Conservation (phyloP, 2,329 filamentous ascomycete genomes). For the Pezizomycotina sp. region DNA sequence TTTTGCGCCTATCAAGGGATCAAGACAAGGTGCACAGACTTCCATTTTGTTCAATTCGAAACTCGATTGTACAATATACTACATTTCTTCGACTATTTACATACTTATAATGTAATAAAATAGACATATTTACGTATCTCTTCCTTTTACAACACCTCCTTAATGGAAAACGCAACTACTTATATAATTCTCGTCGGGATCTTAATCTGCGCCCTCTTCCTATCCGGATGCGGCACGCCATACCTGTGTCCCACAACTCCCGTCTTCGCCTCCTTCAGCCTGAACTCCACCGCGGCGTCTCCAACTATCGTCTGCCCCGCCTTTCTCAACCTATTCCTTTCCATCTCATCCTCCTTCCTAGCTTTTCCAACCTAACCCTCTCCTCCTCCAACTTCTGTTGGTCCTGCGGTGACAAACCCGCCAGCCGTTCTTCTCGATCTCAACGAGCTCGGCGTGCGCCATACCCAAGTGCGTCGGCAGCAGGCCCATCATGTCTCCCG, state of each 20-base stretch:
- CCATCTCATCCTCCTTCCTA: slow-evolving; percentile 26
- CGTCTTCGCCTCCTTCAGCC: slow-evolving; percentile 20
- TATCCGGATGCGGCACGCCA: slow-evolving; percentile 45
- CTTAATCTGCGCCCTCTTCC: slow-evolving; percentile 48
- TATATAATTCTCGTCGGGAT: slow-evolving; percentile 43
- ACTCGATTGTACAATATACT: too few species aligned
- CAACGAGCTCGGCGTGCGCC: slow-evolving; percentile 45
- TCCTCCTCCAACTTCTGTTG: slow-evolving; percentile 30
- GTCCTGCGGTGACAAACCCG: slow-evolving; percentile 31
- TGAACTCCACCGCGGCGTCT: slow-evolving; percentile 22
- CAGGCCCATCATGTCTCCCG: slow-evolving; percentile 29
- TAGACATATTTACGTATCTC: not conserved
- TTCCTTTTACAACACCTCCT: not conserved
- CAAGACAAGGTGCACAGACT: too few species aligned
- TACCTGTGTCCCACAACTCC: slow-evolving; percentile 43
- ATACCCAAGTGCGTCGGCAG: slow-evolving; percentile 45
- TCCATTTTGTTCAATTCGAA: too few species aligned
- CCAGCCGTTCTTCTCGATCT: slow-evolving; percentile 37
- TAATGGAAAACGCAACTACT: slow-evolving; percentile 4
- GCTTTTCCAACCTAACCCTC: slow-evolving; percentile 30
- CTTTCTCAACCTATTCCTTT: slow-evolving; percentile 31
- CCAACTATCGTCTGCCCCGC: too few species aligned
- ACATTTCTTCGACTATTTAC: too few species aligned
- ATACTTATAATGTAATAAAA: not conserved
- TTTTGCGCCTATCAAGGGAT: not conserved